Conservation (phyloP, 257 asterid species). For the Voacanga thouarsii region DNA sequence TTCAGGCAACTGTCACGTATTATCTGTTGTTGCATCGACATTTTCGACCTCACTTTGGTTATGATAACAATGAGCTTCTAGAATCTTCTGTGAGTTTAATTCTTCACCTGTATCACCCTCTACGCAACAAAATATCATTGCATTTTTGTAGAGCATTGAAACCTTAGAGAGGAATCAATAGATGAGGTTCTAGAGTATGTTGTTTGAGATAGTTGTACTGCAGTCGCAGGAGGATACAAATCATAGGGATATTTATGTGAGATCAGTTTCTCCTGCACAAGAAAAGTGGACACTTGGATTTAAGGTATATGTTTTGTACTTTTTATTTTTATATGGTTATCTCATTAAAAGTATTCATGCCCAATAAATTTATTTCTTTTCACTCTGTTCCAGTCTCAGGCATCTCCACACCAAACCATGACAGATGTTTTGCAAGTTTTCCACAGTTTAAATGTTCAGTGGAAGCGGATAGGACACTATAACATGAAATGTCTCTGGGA, state of each 20-base stretch:
- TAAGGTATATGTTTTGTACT: slow-evolving; percentile 38
- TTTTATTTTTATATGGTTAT: slow-evolving; percentile 10
- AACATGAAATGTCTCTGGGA: slow-evolving; percentile 85
- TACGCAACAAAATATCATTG: not conserved
- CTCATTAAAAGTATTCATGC: not conserved
- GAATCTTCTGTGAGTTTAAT: slow-evolving; percentile 31
- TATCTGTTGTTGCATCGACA: slow-evolving; percentile 55
- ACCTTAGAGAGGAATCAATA: not conserved
- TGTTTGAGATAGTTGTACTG: not conserved
- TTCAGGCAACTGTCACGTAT: slow-evolving; percentile 55
- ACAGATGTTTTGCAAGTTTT: slow-evolving; percentile 70
- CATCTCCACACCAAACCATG: slow-evolving; percentile 81
- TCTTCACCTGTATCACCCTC: not conserved
- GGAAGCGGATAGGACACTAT: slow-evolving; percentile 76
- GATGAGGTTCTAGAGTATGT: not conserved
- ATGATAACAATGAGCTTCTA: slow-evolving; percentile 60
- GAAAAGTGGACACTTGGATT: slow-evolving; percentile 86
- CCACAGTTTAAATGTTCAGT: slow-evolving; percentile 66
- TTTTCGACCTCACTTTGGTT: slow-evolving; percentile 54
- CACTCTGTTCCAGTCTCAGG: slow-evolving; percentile 55
- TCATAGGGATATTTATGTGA: slow-evolving; percentile 8
- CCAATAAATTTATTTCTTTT: no score
- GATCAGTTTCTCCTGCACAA: slow-evolving; percentile 41
- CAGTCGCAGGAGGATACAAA: slow-evolving; percentile 11
- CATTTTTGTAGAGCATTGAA: not conserved